Base-by-base conservation (phyloP, 768 basidiomycete genomes). In the Phylloporus sp. region DNA sequence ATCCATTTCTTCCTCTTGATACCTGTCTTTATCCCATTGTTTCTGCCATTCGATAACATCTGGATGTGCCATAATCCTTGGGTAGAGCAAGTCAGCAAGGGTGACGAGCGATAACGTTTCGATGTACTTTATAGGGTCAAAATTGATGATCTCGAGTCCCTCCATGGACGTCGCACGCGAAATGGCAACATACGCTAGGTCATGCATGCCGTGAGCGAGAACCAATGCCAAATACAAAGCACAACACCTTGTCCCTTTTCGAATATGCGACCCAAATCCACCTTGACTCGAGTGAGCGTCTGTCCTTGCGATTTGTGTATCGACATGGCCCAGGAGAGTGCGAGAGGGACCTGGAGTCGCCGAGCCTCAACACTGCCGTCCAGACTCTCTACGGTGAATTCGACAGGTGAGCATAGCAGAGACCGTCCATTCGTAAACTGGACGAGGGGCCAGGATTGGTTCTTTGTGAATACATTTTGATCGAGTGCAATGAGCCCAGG, bases 261-360 rank as follows among this genome's bases (percentile, higher is more conserved):
- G 61, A 99, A 99, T 15, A 97, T 86, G 62, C 82, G 86, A 28
- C 78, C 82, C 39, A 99, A 76, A 61, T 98, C 94, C 38, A 98
- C 94, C 61, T 89, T 95, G 59, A 97, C 95, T 36, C 92, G 81
- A 6, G 89, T 86, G 26, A 99, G 77, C 0, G 97, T 98, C 70
- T 98, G 97, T 8, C 97, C 97, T 70, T 99, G 97, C 6, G 89
- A 88, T 69, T 99, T 99, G 70, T 99, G 97, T 58, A 98, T 98
- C 32, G 88, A 91, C 91, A 97, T 95, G 0, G 95, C 95, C 94
- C 95, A 98, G 0, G 95, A 80, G 39, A 95, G 76, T 46, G 93
- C 91, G 16, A 97, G 70, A 0, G 91, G 91, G 0, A 95, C 63
- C 83, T 94, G 63, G 23, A 69, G 26, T 42, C 72, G 62, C 38